phyloP scores from a whole-genome alignment of 805 yeast species.

The Ogataea pini region DNA sequence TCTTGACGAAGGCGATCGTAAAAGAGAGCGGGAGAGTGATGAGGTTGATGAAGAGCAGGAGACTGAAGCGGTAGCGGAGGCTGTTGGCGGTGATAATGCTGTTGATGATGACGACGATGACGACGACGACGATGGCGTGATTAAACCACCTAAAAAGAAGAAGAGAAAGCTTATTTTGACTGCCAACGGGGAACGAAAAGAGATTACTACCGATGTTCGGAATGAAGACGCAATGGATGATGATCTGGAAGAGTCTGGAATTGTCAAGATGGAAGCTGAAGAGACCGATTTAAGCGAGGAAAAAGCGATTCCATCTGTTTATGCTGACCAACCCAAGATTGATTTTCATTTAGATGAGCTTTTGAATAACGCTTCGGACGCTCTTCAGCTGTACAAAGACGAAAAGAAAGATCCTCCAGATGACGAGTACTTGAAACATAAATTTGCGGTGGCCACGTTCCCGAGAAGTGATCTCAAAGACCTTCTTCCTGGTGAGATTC shows the following conservation, averaged over 20 bases:
- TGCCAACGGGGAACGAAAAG: constrained; percentile 25
- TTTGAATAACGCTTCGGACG: constrained; percentile 22
- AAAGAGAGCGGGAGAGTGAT: constrained; percentile 6
- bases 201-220: constrained; percentile 17
- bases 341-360: constrained; percentile 26
- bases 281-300: constrained; percentile 8
- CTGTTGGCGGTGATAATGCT: no score
- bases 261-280: not conserved
- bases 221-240: constrained; percentile 22
- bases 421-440: constrained; percentile 64
- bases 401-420: constrained; percentile 62
- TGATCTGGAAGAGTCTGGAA: constrained; percentile 6
- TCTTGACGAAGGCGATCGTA: not conserved
- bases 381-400: constrained; percentile 34
- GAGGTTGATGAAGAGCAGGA: not conserved
- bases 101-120: constrained; percentile 21
- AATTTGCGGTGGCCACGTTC: constrained; percentile 87
- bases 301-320: constrained; percentile 45
- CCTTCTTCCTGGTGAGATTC: constrained; percentile 83
- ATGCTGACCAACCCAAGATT: constrained; percentile 16
- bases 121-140: constrained; percentile 23
- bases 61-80: not conserved
- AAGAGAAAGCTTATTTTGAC: constrained; percentile 23
- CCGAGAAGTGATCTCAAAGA: constrained; percentile 77
- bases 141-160: constrained; percentile 22